Base-by-base conservation (phyloP, 2,329 filamentous ascomycete genomes). In the Penicillium brasilianum region DNA sequence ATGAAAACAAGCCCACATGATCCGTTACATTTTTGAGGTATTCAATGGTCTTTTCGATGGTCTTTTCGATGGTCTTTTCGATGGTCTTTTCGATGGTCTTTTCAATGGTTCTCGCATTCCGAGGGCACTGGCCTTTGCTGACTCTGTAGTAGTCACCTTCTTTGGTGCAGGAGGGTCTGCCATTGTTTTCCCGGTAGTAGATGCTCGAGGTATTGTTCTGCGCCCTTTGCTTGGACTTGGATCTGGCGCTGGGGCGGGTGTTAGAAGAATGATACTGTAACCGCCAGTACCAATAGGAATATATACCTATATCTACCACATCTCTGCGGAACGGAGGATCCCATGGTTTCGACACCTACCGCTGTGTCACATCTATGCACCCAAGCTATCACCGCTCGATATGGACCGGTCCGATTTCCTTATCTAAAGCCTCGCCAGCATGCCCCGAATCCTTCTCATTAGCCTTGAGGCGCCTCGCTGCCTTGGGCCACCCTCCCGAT, bases 351-450 rank as follows among this genome's bases (percentile, higher is more conserved):
- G n/a, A n/a, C n/a, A n/a, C n/a, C n/a, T n/a, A n/a, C n/a, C n/a
- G 4, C n/a, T 34, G n/a, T 7, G 10, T 36, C 36, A 18, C n/a
- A 36, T 51, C 28, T 16, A 34, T 37, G 9, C 5, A 39, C 9
- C 16, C 8, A n/a, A 13, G 25, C 14, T 4, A 30, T 39, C 22
- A 67, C 44, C 25, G 25, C 25, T 28, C 25, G 25, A 28, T 28
- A 52, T 68, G 60, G 43, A 56, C 50, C 49, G 55, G 50, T 3
- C 32, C 53, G n/a, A 14, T 32, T 13, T 44, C 54, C 55, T 67
- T 64, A 43, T 71, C 56, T 55, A 65, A 62, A 41, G 63, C 63
- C 46, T 39, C 44, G 5, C 3, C 49, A 36, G 14, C 20, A 22
- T 7, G n/a, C 9, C 18, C 34, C 30, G 11, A 20, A 14, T 37